Base-by-base conservation (phyloP, 352 stramenopile species). In the Phytopythium chamaehyphon region DNA sequence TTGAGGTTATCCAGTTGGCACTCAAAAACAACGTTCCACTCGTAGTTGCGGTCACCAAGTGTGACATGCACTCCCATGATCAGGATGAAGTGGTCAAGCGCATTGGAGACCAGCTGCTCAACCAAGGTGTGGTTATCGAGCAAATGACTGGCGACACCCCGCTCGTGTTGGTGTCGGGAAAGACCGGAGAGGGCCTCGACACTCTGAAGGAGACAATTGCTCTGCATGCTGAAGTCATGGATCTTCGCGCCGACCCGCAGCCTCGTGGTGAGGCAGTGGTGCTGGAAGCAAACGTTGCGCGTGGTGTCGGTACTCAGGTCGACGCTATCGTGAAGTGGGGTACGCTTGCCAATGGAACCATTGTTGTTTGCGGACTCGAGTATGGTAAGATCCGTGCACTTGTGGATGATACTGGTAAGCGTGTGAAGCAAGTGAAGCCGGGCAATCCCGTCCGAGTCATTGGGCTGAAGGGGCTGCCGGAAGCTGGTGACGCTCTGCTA, bases 41-140 rank as follows among this genome's bases (percentile, higher is more conserved):
- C 12, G 81, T 99, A 39, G 88, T 99, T 21, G 96, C 96, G 3
- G 81, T 99, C 35, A 99, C 98, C 45, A 99, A 99, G 72, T 91
- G 91, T 74, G 93, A 98, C 75, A 95, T 91, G 78, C 81, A 91
- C 52, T 64, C 62, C 38, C 80, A 88, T 42, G 83, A 89, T 51
- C 66, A 85, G 37, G 48, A 59, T 19, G 84, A 94, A 57, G 80
- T 93, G 10, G 59, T 64, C 1, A 67, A 69, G 37, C 79, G 79
- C 31, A 82, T 96, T 12, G 71, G 73, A 24, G 74, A 86, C 33
- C 93, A 98, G 60, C 68, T 99, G 23, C 83, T 97, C 52, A 73
- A 81, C 5, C 93, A 98, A 53, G 96, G 98, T 44, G 76, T 99
- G 14, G 68, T 98, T 6, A 83, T 86, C 1, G 96, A 99, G 64